Evolutionary conservation across 305 asterid genomes (phyloP), one percentile per base, ranked within the genome.

Genomic region (Fraxinus dipetala): DNA sequence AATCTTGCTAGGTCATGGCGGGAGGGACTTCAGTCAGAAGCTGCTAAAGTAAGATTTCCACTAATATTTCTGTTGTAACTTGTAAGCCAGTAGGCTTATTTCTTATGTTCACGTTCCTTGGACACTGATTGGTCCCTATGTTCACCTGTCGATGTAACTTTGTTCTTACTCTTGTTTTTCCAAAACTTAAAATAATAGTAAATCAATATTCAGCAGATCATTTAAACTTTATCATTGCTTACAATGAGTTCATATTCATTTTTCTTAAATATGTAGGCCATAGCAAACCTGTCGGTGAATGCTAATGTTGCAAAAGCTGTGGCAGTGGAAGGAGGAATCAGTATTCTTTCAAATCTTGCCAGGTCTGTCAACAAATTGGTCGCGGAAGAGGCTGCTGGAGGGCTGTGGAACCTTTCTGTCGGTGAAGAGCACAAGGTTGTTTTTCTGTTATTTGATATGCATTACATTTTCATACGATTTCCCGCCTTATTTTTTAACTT

Each of bases 331-430:
- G 99, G 99, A 76, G 99, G 99, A 61, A 95, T 95, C 72, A 45
- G 75, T 76, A 85, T 93, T 84, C 92, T 95, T 65, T 90, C 90
- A 79, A 85, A 84, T 83, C 92, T 95, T 85, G 95, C 97, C 7
- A 87, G 89, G 91, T 94, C 97, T 65, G 90, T 86, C 83, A 95
- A 94, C 88, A 93, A 90, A 84, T 83, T 90, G 91, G 98, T 94
- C 26, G 96, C 99, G 5, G 99, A 95, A 94, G 97, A 94, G 89
- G 99, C 97, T 72, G 97, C 98, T 1, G 99, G 98, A 87, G 99
- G 97, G 79, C 88, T 95, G 73, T 94, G 99, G 99, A 95, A 95
- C 86, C 99, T 95, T 61, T 95, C 99, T 3, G 95, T 94, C 72
- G 97, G 99, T 77, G 97, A 95, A 88, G 99, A 94, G 83, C 97